A percentile compares a stretch with the other conserved stretches of the same genome.
Conservation (phyloP, 768 basidiomycete species). For the Boletus sp. region DNA sequence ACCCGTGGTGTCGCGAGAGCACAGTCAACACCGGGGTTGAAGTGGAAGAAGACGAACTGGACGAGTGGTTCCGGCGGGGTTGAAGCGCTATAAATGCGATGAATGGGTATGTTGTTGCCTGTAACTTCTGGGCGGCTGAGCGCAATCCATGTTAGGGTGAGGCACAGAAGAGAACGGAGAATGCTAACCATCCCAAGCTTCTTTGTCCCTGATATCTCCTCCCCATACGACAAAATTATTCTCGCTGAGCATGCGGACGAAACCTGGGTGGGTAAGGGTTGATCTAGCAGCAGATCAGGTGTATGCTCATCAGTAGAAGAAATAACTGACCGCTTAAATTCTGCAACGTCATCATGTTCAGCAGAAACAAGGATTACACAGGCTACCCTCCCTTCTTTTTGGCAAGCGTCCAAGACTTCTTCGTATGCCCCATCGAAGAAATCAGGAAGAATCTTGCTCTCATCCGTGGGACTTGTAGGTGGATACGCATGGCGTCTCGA, state of each 20-base stretch:
- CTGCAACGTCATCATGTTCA: constrained; percentile 86
- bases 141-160: constrained; percentile 1
- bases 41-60: constrained; percentile 34
- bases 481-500: constrained; percentile 33
- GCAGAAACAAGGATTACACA: constrained; percentile 83
- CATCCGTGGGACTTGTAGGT: constrained; percentile 30
- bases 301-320: neutral
- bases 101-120: constrained; percentile 90
- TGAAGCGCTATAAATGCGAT: constrained; percentile 90
- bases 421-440: constrained; percentile 84
- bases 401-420: constrained; percentile 65
- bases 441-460: constrained; percentile 64
- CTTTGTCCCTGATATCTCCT: constrained; percentile 80
- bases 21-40: constrained; percentile 64
- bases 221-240: constrained; percentile 88
- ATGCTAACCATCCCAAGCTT: constrained; percentile 70
- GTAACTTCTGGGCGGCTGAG: constrained; percentile 65
- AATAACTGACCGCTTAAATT: constrained; percentile 72
- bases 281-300: constrained; percentile 39
- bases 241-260: constrained; percentile 67
- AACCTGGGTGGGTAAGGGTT: constrained; percentile 70
- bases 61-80: constrained; percentile 49
- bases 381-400: constrained; percentile 69
- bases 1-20: constrained; percentile 82
- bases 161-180: neutral